A percentile compares a stretch with the other conserved stretches of the same genome.
Conservation (phyloP, 179 eudicot species). For the Corrigiola litoralis region DNA sequence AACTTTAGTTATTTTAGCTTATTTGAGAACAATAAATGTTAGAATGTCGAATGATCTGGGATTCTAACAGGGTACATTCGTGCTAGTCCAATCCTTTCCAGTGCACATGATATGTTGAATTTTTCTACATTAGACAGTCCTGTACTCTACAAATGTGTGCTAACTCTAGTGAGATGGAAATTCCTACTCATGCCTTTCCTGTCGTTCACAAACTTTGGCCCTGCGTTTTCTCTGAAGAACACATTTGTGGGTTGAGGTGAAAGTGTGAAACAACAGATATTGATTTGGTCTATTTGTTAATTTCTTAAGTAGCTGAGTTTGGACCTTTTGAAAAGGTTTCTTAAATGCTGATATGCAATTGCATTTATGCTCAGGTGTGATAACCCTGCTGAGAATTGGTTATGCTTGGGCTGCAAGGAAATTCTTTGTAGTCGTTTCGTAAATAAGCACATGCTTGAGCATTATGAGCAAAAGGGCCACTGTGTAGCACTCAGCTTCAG, state of each 20-base stretch:
- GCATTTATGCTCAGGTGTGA: constrained; percentile 47
- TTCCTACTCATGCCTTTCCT: neutral
- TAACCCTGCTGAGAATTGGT: constrained; percentile 80
- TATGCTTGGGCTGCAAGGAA: constrained; percentile 79
- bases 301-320: neutral
- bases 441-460: constrained; percentile 88
- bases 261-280: neutral
- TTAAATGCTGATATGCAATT: neutral
- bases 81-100: too few relatives aligned
- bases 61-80: too few relatives aligned
- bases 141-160: too few relatives aligned
- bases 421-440: constrained; percentile 87
- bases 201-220: neutral
- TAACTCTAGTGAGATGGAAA: too few relatives aligned
- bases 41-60: too few relatives aligned
- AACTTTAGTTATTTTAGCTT: too few relatives aligned
- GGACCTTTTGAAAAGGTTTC: neutral
- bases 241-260: neutral
- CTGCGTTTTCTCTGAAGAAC: neutral
- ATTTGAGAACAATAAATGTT: too few relatives aligned
- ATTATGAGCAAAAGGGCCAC: constrained; percentile 53
- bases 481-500: constrained; percentile 83
- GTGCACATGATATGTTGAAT: too few relatives aligned
- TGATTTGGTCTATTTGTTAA: neutral
- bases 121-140: too few relatives aligned